These are phyloP conservation scores for Excoecaria cochinchinensis DNA, from an alignment of 345 rosid species.

Conservation along the genomic window DNA sequence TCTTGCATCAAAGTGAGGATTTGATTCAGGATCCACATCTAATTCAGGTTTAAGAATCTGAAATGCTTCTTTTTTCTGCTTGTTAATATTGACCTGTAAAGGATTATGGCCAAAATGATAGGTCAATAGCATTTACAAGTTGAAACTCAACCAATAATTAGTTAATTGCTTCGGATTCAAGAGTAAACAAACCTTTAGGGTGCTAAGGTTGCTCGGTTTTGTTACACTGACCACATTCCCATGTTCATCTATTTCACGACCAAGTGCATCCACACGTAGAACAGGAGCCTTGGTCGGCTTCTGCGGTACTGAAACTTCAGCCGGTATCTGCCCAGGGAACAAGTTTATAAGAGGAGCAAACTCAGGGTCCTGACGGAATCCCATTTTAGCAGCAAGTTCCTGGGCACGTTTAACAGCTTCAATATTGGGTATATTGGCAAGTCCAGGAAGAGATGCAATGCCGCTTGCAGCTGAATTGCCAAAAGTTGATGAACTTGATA, in stretches of 20 bases:
- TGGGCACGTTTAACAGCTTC: constrained; percentile 94
- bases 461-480: constrained; percentile 34
- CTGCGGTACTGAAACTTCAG: constrained; percentile 57
- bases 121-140: constrained; percentile 7
- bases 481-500: constrained; percentile 40
- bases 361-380: constrained; percentile 75
- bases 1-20: constrained; percentile 73
- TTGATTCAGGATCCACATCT: constrained; percentile 75
- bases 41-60: constrained; percentile 94
- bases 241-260: constrained; percentile 95
- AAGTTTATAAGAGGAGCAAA: constrained; percentile 67
- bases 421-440: constrained; percentile 45
- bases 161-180: neutral
- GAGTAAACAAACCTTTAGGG: constrained; percentile 65
- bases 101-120: neutral
- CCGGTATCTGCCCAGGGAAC: constrained; percentile 65
- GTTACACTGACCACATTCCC: constrained; percentile 78
- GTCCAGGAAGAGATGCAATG: constrained; percentile 35
- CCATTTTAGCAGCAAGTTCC: constrained; percentile 84
- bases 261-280: constrained; percentile 85
- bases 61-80: constrained; percentile 93
- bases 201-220: constrained; percentile 93
- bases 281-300: constrained; percentile 88
- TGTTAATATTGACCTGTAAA: constrained; percentile 91
- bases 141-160: neutral